Evolutionary conservation across 1,284 basidiomycete species (phyloP).

Genomic region (Prillingera fragicola): DNA sequence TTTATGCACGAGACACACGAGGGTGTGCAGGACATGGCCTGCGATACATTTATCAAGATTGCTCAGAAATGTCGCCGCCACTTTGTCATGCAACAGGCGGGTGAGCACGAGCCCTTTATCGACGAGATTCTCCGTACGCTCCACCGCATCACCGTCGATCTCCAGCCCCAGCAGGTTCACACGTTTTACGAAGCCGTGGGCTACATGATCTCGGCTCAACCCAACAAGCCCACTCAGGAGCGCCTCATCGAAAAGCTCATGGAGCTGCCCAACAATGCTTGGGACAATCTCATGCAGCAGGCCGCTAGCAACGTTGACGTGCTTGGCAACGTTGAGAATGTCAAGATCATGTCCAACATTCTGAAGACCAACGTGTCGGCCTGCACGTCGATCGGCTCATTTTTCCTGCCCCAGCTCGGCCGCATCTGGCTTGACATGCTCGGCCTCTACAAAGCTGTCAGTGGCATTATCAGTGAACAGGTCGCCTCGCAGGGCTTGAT

Average conservation of each 20-base stretch:
- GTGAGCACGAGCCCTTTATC: conserved; percentile 95
- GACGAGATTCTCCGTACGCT: conserved; percentile 92
- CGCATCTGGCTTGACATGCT: conserved; percentile 98
- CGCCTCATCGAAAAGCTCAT: conserved; percentile 91
- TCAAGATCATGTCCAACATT: conserved; percentile 95
- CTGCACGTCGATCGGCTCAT: conserved; percentile 92
- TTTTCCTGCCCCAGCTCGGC: conserved; percentile 94
- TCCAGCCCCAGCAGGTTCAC: conserved; percentile 92
- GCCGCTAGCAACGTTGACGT: conserved; percentile 91
- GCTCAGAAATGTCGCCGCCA: conserved; percentile 97
- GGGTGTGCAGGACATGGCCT: conserved; percentile 99
- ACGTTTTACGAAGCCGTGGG: conserved; percentile 98
- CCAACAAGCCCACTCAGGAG: conserved; percentile 95
- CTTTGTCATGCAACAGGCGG: conserved; percentile 98
- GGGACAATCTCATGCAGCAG: conserved; percentile 96
- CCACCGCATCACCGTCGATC: conserved; percentile 90
- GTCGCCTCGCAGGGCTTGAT: conserved; percentile 80
- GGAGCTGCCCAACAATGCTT: conserved; percentile 96
- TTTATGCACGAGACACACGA: conserved; percentile 99
- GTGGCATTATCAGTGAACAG: conserved; percentile 93
- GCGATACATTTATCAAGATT: conserved; percentile 99
- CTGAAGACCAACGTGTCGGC: conserved; percentile 98
- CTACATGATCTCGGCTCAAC: conserved; percentile 99
- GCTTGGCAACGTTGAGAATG: conserved; percentile 82
- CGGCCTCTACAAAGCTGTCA: conserved; percentile 94